These are phyloP conservation scores for Venustampulla echinocandica DNA, from an alignment of 495 filamentous ascomycete genomes.

Conservation along the genomic window DNA sequence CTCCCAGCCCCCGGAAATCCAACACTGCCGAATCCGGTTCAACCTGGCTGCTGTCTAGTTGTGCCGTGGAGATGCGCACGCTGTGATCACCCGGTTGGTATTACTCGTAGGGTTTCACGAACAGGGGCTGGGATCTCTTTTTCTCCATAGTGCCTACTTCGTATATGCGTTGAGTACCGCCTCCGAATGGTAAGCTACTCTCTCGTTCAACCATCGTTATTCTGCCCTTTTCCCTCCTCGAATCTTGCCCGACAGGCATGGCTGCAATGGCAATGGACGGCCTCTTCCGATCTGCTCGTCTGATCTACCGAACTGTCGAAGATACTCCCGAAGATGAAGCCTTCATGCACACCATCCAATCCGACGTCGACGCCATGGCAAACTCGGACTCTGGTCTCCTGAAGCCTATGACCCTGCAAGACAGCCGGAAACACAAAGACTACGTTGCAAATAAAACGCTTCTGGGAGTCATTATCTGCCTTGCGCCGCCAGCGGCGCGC, in stretches of 20 bases:
- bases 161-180: too few relatives aligned
- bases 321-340: slow-evolving; percentile 25
- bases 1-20: too few relatives aligned
- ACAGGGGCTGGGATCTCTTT: too few relatives aligned
- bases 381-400: slow-evolving; percentile 20
- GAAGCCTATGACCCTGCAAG: slow-evolving; percentile 19
- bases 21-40: too few relatives aligned
- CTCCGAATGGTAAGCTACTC: too few relatives aligned
- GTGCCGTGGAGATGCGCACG: too few relatives aligned
- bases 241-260: background rate
- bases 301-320: slow-evolving; percentile 31
- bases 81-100: too few relatives aligned
- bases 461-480: slow-evolving; percentile 34
- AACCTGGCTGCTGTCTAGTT: too few relatives aligned
- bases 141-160: too few relatives aligned
- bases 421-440: slow-evolving; percentile 23
- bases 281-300: slow-evolving; percentile 26
- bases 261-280: slow-evolving; percentile 4
- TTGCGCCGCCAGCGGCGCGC: slow-evolving; percentile 15
- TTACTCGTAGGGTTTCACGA: too few relatives aligned
- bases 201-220: too few relatives aligned
- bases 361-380: slow-evolving; percentile 15
- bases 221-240: too few relatives aligned
- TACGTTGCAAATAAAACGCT: slow-evolving; percentile 13
- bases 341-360: slow-evolving; percentile 20